These are phyloP conservation scores for Linaria vulgaris DNA, from an alignment of 257 asterid genomes.

Conservation along the genomic window DNA sequence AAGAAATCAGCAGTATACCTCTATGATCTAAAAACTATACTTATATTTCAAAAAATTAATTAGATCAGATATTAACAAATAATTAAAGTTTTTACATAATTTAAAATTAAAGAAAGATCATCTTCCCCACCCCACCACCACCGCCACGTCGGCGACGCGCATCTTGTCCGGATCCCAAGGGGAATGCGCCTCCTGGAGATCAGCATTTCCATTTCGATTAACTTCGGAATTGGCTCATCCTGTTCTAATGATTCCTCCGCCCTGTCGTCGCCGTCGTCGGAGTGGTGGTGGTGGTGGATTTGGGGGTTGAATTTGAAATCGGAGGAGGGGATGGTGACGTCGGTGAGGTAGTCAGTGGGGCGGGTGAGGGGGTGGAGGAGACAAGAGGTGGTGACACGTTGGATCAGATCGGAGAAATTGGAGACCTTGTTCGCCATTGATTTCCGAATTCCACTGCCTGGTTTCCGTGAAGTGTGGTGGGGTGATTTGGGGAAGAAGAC, in stretches of 20 bases:
- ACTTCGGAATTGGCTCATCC: slow-evolving; percentile 35
- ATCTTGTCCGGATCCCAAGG: slow-evolving; percentile 91
- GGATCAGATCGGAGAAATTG: slow-evolving; percentile 95
- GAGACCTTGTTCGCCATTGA: slow-evolving; percentile 83
- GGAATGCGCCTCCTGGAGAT: slow-evolving; percentile 80
- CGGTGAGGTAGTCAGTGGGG: slow-evolving; percentile 22
- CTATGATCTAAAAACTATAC: too few species aligned
- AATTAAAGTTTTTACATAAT: too few species aligned
- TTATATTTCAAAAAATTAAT: too few species aligned
- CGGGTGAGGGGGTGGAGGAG: slow-evolving; percentile 77
- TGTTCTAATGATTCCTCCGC: slow-evolving; percentile 30
- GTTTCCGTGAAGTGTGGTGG: too few species aligned
- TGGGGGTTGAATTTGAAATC: neutral
- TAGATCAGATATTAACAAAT: too few species aligned
- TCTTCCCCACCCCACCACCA: slow-evolving; percentile 79
- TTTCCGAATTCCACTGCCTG: too few species aligned
- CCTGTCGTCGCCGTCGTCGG: slow-evolving; percentile 31
- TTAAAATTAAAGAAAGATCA: too few species aligned
- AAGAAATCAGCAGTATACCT: too few species aligned
- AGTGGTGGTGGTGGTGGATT: slow-evolving; percentile 2
- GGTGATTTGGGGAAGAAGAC: too few species aligned
- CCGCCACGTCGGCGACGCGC: slow-evolving; percentile 85
- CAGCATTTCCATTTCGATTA: slow-evolving; percentile 69
- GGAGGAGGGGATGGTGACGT: neutral
- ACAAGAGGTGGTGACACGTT: slow-evolving; percentile 89